Evolutionary conservation across 345 rosid genomes (phyloP).

Genomic region (Conringia planisiliqua): DNA sequence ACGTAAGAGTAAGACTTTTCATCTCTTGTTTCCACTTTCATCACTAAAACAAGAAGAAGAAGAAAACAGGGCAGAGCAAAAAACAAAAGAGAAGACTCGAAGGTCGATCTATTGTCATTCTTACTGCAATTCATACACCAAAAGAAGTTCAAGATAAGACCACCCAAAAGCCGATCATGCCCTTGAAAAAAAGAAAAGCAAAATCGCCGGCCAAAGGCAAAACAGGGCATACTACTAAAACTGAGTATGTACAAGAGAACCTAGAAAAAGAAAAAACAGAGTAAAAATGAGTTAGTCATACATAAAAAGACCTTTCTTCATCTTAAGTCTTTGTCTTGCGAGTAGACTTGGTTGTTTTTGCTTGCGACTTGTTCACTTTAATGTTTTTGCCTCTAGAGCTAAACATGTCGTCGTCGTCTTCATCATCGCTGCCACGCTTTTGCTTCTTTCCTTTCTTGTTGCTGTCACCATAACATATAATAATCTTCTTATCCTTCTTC

Average conservation of each 20-base stretch:
- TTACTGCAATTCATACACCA: background rate
- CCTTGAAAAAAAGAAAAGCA: background rate
- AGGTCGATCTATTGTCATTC: background rate
- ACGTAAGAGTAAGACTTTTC: background rate
- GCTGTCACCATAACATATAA: constrained; percentile 45
- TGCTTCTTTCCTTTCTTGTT: constrained; percentile 55
- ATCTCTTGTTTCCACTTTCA: background rate
- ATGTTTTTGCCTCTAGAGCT: constrained; percentile 51
- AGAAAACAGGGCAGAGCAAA: background rate
- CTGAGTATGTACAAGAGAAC: background rate
- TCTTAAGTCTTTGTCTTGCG: constrained; percentile 40
- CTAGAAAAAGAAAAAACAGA: background rate
- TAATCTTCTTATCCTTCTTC: constrained; percentile 53
- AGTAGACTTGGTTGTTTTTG: constrained; percentile 28
- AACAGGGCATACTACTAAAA: constrained; percentile 19
- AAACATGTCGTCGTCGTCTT: constrained; percentile 50
- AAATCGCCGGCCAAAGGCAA: constrained; percentile 5
- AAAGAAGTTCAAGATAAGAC: background rate
- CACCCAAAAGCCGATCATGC: constrained; percentile 15
- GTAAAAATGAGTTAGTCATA: background rate
- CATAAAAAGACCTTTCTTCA: background rate
- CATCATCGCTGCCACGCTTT: constrained; percentile 48
- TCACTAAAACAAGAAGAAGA: background rate
- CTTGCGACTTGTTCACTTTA: constrained; percentile 36
- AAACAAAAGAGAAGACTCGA: background rate